These are phyloP conservation scores for Coemansia biformis DNA, from an alignment of 192 early-diverging fungal genomes.

Conservation along the genomic window DNA sequence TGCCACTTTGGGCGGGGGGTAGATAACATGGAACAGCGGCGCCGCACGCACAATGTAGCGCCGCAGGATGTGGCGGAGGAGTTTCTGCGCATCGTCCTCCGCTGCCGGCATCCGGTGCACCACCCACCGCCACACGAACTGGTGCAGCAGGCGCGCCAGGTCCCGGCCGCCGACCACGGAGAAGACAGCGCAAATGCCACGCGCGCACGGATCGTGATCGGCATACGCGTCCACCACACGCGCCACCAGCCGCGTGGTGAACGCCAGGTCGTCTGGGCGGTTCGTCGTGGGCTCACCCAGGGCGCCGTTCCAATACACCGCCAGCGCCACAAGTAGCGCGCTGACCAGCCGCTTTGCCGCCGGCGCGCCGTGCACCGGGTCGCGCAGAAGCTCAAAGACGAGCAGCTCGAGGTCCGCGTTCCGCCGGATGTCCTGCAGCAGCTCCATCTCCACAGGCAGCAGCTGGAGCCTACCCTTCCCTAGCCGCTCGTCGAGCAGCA, in stretches of 20 bases:
- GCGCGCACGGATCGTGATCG: neutral
- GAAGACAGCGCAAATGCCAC: slow-evolving; percentile 15
- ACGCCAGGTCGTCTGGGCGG: slow-evolving; percentile 23
- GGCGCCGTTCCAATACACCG: slow-evolving; percentile 42
- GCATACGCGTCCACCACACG: slow-evolving; percentile 17
- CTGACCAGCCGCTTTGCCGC: slow-evolving; percentile 18
- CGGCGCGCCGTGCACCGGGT: slow-evolving; percentile 2
- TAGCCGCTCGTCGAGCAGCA: slow-evolving; percentile 31
- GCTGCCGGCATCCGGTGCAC: slow-evolving; percentile 36
- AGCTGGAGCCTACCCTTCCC: slow-evolving; percentile 13
- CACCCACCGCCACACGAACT: slow-evolving; percentile 41
- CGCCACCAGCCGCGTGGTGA: slow-evolving; percentile 22
- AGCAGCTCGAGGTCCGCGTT: slow-evolving; percentile 26
- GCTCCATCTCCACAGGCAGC: slow-evolving; percentile 34
- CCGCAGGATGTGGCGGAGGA: slow-evolving; percentile 33
- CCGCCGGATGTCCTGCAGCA: slow-evolving; percentile 27
- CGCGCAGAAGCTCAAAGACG: slow-evolving; percentile 8
- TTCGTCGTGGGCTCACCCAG: slow-evolving; percentile 24
- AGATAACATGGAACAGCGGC: slow-evolving; percentile 19
- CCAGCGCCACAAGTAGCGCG: slow-evolving; percentile 27
- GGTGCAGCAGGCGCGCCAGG: slow-evolving; percentile 31
- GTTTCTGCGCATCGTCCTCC: slow-evolving; percentile 23
- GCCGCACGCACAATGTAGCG: slow-evolving; percentile 25
- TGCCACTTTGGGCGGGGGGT: no score
- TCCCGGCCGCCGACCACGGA: slow-evolving; percentile 20